Percentiles rank a stretch among this genome's conserved stretches.
Conservation (phyloP, 768 basidiomycete genomes). For the Boletus sp. region DNA sequence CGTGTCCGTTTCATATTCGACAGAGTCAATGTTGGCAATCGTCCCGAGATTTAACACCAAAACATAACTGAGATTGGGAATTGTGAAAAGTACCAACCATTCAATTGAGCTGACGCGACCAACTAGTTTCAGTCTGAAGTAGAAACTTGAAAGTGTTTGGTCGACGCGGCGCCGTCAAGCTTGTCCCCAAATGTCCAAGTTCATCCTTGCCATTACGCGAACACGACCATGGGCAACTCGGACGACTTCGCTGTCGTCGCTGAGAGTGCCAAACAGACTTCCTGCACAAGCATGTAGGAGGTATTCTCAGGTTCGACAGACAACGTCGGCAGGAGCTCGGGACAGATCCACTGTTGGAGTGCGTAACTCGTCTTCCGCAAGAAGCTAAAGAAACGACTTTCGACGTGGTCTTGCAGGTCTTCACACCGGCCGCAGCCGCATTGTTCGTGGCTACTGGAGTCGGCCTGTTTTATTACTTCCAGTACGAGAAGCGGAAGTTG, state of each 20-base stretch:
- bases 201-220: constrained; percentile 20
- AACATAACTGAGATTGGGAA: not conserved
- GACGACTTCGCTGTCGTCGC: constrained; percentile 1
- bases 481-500: constrained; percentile 77
- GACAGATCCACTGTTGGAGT: constrained; percentile 38
- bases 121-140: too few relatives aligned
- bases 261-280: not conserved
- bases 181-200: constrained; percentile 18
- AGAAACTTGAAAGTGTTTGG: not conserved
- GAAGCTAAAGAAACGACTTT: not conserved
- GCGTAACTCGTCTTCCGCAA: constrained; percentile 1
- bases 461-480: constrained; percentile 87
- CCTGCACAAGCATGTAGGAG: constrained; percentile 6
- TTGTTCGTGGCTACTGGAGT: constrained; percentile 82
- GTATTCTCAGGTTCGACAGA: constrained; percentile 21
- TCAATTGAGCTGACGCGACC: too few relatives aligned
- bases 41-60: too few relatives aligned
- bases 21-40: too few relatives aligned
- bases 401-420: constrained; percentile 58
- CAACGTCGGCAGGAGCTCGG: constrained; percentile 25
- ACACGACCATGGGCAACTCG: constrained; percentile 14
- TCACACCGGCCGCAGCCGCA: constrained; percentile 81
- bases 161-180: not conserved
- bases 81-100: not conserved
- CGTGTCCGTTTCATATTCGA: not conserved